phyloP scores from a whole-genome alignment of 331 rosid species.

The Cydonia oblonga region DNA sequence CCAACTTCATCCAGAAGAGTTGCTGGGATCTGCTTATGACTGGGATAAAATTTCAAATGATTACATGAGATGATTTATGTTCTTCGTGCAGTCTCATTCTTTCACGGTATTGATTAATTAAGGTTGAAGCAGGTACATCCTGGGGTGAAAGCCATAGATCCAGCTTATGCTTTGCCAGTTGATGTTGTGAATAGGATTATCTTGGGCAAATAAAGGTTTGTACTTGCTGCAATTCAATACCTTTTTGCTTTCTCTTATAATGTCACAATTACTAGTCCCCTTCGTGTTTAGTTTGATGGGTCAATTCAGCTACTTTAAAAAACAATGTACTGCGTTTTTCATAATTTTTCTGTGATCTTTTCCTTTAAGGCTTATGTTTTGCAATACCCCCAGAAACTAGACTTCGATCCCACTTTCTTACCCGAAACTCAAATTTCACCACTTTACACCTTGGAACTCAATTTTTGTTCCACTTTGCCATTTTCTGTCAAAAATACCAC shows the following conservation, averaged over 20 bases:
- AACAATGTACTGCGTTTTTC: background rate
- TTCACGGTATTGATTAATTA: background rate
- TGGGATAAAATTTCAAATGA: background rate
- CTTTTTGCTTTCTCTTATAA: background rate
- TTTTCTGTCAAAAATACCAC: background rate
- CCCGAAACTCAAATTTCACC: no score
- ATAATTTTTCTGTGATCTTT: no score
- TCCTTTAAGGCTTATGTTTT: no score
- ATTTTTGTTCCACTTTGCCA: no score
- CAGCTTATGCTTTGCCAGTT: constrained; percentile 76
- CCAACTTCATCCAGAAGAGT: background rate
- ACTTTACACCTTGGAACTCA: no score
- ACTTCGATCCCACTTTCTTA: no score
- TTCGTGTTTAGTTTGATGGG: background rate
- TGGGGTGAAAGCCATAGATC: constrained; percentile 66
- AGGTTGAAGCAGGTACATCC: constrained; percentile 54
- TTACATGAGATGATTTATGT: background rate
- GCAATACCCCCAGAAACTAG: no score
- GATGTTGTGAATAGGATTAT: constrained; percentile 51
- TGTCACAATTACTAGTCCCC: background rate
- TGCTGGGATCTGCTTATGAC: background rate
- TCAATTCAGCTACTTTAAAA: background rate
- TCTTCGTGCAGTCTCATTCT: background rate
- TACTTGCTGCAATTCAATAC: background rate
- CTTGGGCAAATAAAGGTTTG: constrained; percentile 17